Percentiles rank a stretch among this genome's conserved stretches.
phyloP scores from a whole-genome alignment of 495 filamentous ascomycete genomes.

The Sporormia fimetaria region DNA sequence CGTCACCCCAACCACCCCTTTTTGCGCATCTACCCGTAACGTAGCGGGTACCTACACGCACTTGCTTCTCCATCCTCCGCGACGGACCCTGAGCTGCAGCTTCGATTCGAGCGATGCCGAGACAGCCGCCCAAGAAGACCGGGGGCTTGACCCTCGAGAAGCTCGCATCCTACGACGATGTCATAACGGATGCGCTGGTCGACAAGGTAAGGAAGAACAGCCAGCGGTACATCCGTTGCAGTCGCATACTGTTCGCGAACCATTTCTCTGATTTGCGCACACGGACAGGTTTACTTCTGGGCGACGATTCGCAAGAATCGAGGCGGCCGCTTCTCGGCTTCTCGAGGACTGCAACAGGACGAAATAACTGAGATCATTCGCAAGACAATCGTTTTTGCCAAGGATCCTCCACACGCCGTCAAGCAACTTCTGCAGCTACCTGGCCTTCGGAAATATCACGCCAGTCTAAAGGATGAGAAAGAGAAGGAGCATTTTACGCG shows the following conservation, averaged over 20 bases:
- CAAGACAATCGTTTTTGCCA: conserved; percentile 60
- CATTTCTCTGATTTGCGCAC: conserved; percentile 11
- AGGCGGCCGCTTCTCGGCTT: conserved; percentile 63
- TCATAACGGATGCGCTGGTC: conserved; percentile 89
- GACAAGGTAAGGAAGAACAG: conserved; percentile 61
- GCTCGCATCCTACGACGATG: conserved; percentile 86
- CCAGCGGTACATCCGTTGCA: conserved; percentile 15
- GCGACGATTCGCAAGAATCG: conserved; percentile 90
- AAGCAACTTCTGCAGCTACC: conserved; percentile 61
- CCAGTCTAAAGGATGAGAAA: conserved; percentile 53
- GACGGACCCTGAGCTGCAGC: neutral
- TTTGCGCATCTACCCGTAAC: conserved; percentile 5
- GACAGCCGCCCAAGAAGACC: conserved; percentile 37
- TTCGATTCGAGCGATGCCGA: conserved; percentile 14
- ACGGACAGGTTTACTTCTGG: conserved; percentile 76
- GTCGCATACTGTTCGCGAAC: conserved; percentile 21
- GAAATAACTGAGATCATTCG: conserved; percentile 70
- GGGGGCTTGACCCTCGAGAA: conserved; percentile 73
- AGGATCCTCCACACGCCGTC: conserved; percentile 51
- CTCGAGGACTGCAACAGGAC: conserved; percentile 69
- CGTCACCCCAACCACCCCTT: conserved; percentile 28
- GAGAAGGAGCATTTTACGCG: conserved; percentile 80
- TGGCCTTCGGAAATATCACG: conserved; percentile 60
- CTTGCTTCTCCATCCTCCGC: neutral
- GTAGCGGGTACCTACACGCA: neutral